Conservation (phyloP, 1,284 basidiomycete species). For the Neonothopanus nambi region DNA sequence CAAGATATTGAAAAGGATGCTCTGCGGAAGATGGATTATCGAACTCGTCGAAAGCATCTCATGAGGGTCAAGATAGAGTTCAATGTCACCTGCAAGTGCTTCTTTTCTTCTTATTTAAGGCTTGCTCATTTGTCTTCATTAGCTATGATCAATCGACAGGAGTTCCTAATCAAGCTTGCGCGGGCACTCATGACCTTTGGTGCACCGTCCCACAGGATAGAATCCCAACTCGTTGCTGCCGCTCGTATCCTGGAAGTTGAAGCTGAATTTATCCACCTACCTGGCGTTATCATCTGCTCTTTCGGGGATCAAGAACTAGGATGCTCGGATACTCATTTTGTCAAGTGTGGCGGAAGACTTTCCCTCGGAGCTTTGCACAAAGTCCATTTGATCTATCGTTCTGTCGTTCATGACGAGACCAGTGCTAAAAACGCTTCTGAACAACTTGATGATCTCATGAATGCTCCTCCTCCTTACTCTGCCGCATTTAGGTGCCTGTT, state of each 20-base stretch:
- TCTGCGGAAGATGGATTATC: conserved; percentile 65
- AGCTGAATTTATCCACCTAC: conserved; percentile 80
- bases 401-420: conserved; percentile 83
- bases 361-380: conserved; percentile 76
- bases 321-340: conserved; percentile 80
- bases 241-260: conserved; percentile 82
- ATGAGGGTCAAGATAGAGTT: conserved; percentile 67
- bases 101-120: background rate
- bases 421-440: conserved; percentile 70
- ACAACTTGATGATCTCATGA: conserved; percentile 40
- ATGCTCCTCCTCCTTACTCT: conserved; percentile 61
- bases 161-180: conserved; percentile 81
- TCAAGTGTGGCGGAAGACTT: conserved; percentile 74
- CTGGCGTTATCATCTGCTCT: conserved; percentile 79
- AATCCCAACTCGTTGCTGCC: conserved; percentile 79
- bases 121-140: background rate
- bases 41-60: conserved; percentile 59
- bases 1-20: conserved; percentile 59
- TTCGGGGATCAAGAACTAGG: conserved; percentile 81
- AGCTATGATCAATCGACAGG: conserved; percentile 72
- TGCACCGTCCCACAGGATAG: conserved; percentile 85
- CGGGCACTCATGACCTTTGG: conserved; percentile 81
- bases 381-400: conserved; percentile 74
- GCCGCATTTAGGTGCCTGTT: conserved; percentile 60
- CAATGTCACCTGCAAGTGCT: conserved; percentile 60